Evolutionary conservation across 768 basidiomycete genomes (phyloP).

Genomic region (Lentinula boryana): DNA sequence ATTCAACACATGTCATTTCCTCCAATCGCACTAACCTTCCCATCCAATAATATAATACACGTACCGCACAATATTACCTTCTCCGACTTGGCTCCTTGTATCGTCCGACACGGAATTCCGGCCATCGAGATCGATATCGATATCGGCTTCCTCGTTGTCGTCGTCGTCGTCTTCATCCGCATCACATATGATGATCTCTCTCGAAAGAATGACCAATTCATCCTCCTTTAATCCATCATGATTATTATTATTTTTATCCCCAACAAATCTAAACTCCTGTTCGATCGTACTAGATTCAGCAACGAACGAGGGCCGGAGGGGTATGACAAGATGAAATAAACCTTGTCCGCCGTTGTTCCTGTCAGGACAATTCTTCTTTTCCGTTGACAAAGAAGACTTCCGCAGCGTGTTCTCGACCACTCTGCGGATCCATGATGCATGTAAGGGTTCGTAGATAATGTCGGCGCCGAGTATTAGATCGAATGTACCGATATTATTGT

Average conservation of each 20-base stretch:
- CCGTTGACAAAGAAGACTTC: conserved; percentile 13
- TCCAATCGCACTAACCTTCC: conserved; percentile 17
- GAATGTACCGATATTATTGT: conserved; percentile 31
- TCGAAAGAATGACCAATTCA: conserved; percentile 45
- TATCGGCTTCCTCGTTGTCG: conserved; percentile 25
- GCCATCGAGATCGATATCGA: conserved; percentile 14
- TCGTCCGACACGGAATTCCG: conserved; percentile 18
- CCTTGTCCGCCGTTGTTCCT: conserved; percentile 8
- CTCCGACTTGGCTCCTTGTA: conserved; percentile 14
- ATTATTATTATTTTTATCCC: conserved; percentile 6
- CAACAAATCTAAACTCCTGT: conserved; percentile 35
- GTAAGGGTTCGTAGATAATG: conserved; percentile 69
- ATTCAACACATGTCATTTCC: background rate
- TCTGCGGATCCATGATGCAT: conserved; percentile 63
- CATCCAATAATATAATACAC: conserved; percentile 71
- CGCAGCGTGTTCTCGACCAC: conserved; percentile 50
- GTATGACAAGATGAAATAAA: conserved; percentile 72
- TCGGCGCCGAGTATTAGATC: conserved; percentile 79
- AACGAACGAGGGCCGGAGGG: conserved; percentile 59
- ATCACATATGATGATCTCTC: conserved; percentile 52
- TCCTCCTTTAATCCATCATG: conserved; percentile 5
- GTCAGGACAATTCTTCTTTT: background rate
- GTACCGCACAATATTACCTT: conserved; percentile 53
- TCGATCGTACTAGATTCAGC: conserved; percentile 58
- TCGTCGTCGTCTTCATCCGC: conserved; percentile 24